Percentiles rank a stretch among this genome's conserved stretches.
These are phyloP conservation scores for Coleophoma cylindrospora DNA, from an alignment of 2,329 filamentous ascomycete genomes.

Conservation along the genomic window DNA sequence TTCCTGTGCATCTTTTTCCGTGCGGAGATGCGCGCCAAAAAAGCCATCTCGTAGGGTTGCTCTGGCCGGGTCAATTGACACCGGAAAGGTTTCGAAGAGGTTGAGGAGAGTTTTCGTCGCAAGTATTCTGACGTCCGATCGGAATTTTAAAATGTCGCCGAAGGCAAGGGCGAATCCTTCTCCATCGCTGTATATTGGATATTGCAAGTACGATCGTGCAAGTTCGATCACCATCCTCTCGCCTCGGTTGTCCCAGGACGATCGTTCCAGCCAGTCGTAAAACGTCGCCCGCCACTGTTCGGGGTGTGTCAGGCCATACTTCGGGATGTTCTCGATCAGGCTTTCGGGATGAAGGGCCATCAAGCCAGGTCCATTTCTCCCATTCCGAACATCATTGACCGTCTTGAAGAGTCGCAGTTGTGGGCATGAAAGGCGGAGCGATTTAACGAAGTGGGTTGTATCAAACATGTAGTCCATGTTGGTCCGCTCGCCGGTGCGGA, in stretches of 20 bases:
- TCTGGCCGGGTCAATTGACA: slow-evolving; percentile 2
- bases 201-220: slow-evolving; percentile 16
- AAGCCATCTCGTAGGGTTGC: slow-evolving; percentile 8
- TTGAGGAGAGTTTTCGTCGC: slow-evolving; percentile 15
- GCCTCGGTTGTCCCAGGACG: slow-evolving; percentile 3
- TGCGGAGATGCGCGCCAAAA: slow-evolving; percentile 19
- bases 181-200: slow-evolving; percentile 15
- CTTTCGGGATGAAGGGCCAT: slow-evolving; percentile 18
- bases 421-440: slow-evolving; percentile 21
- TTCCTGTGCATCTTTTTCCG: slow-evolving; percentile 17
- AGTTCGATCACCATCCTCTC: slow-evolving; percentile 13
- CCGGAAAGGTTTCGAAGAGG: slow-evolving; percentile 6
- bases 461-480: slow-evolving; percentile 23
- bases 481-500: slow-evolving; percentile 8
- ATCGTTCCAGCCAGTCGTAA: slow-evolving; percentile 16
- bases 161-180: slow-evolving; percentile 14
- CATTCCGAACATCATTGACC: slow-evolving; percentile 11
- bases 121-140: slow-evolving; percentile 13
- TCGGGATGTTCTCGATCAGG: slow-evolving; percentile 12
- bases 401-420: slow-evolving; percentile 15
- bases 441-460: slow-evolving; percentile 16
- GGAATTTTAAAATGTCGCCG: slow-evolving; percentile 18
- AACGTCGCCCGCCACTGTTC: slow-evolving; percentile 17
- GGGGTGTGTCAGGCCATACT: slow-evolving; percentile 14
- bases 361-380: slow-evolving; percentile 6